Conservation (phyloP, 805 yeast genomes). For the Zygosaccharomyces bisporus region DNA sequence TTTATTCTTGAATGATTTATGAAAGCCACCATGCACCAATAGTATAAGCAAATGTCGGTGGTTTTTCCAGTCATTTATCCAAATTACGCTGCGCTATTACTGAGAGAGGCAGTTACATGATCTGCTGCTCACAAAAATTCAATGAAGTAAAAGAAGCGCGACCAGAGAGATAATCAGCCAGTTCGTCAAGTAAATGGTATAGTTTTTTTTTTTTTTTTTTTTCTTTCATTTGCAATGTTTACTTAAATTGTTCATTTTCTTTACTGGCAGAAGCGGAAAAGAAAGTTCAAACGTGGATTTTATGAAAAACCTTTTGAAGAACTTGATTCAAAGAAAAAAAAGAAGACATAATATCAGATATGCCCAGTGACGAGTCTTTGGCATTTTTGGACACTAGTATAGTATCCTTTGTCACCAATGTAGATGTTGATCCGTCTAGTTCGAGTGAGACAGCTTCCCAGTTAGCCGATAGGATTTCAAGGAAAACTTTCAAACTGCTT, state of each 20-base stretch:
- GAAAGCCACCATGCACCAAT: too few relatives aligned
- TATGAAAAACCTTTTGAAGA: background rate
- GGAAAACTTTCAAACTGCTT: conserved; percentile 39
- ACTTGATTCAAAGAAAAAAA: background rate
- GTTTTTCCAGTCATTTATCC: too few relatives aligned
- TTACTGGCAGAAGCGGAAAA: background rate
- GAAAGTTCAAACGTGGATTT: background rate
- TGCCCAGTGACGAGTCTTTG: conserved; percentile 1
- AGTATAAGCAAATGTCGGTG: too few relatives aligned
- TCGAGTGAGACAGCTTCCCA: conserved; percentile 30
- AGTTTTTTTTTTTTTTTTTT: too few relatives aligned
- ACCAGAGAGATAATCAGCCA: too few relatives aligned
- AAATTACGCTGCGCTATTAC: too few relatives aligned
- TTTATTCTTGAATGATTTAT: too few relatives aligned
- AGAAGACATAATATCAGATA: conserved; percentile 16
- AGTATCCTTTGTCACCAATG: conserved; percentile 40
- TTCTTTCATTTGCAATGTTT: background rate
- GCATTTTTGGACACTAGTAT: conserved; percentile 7
- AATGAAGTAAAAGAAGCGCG: too few relatives aligned
- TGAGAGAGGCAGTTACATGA: too few relatives aligned
- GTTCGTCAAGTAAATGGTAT: too few relatives aligned
- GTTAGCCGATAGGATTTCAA: conserved; percentile 30
- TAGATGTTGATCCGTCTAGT: conserved; percentile 34
- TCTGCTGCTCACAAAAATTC: too few relatives aligned
- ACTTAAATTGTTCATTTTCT: background rate